A percentile compares a stretch with the other conserved stretches of the same genome.
Evolutionary conservation across 2,329 filamentous ascomycete species (phyloP).

Genomic region (Aspergillus neoniger): DNA sequence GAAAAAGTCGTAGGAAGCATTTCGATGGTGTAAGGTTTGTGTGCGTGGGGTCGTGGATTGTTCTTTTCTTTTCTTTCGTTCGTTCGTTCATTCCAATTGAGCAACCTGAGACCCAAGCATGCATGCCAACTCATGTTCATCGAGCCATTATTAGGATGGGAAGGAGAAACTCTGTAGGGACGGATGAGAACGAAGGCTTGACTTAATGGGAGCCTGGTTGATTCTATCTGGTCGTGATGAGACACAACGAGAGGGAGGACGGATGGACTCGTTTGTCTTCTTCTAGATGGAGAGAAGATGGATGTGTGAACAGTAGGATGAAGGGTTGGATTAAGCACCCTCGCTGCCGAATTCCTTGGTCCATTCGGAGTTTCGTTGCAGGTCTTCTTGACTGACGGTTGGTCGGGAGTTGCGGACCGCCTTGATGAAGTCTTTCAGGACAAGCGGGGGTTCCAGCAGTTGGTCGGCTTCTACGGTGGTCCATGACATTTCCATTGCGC

Average conservation of each 20-base stretch:
- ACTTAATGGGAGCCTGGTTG: conserved; percentile 3
- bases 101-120: too few relatives aligned
- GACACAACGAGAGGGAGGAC: too few relatives aligned
- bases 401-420: conserved; percentile 86
- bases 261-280: too few relatives aligned
- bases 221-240: conserved; percentile 1
- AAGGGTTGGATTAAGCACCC: conserved; percentile 56
- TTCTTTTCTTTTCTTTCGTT: too few relatives aligned
- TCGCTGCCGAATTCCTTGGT: conserved; percentile 95
- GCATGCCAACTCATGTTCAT: too few relatives aligned
- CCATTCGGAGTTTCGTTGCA: conserved; percentile 85
- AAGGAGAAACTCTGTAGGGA: background rate
- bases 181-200: background rate
- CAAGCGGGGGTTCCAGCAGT: conserved; percentile 81
- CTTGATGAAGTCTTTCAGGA: conserved; percentile 89
- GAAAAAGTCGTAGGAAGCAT: background rate
- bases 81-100: too few relatives aligned
- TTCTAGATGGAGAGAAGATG: background rate
- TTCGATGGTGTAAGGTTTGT: too few relatives aligned
- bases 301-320: too few relatives aligned
- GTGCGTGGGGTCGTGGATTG: too few relatives aligned
- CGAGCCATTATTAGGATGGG: too few relatives aligned
- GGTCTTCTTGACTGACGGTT: conserved; percentile 84
- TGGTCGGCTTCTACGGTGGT: conserved; percentile 81
- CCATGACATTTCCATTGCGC: conserved; percentile 92